These are phyloP conservation scores for Colletotrichum paranaense DNA, from an alignment of 2,329 filamentous ascomycete genomes.

Conservation along the genomic window DNA sequence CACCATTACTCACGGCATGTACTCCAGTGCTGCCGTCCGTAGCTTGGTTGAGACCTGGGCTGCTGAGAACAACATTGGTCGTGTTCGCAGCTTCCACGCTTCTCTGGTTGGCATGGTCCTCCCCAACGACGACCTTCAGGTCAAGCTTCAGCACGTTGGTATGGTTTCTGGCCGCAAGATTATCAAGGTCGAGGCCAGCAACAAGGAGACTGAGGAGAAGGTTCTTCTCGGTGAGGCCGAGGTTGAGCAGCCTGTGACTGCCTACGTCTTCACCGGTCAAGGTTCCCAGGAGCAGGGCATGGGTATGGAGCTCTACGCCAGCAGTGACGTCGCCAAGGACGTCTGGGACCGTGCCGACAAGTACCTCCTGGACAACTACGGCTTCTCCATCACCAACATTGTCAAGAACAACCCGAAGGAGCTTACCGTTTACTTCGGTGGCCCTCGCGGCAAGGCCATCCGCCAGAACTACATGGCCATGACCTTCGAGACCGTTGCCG, in stretches of 20 bases:
- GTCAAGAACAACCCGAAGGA: conserved; percentile 99
- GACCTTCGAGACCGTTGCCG: conserved; percentile 97
- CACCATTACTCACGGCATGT: conserved; percentile 99
- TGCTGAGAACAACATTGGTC: conserved; percentile 97
- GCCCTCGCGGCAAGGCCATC: conserved; percentile 95
- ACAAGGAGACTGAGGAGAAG: conserved; percentile 96
- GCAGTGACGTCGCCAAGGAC: conserved; percentile 92
- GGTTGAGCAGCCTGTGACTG: conserved; percentile 95
- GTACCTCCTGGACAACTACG: conserved; percentile 99
- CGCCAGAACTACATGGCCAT: conserved; percentile 99
- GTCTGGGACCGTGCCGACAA: conserved; percentile 98
- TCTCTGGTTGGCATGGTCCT: conserved; percentile 98
- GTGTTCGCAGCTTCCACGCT: conserved; percentile 96
- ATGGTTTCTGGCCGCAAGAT: conserved; percentile 99
- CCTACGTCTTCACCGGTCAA: conserved; percentile 98
- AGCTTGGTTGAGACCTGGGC: conserved; percentile 99
- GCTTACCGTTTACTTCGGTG: conserved; percentile 97
- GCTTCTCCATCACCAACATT: conserved; percentile 97
- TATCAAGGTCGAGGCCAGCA: conserved; percentile 97
- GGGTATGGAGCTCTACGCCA: conserved; percentile 98
- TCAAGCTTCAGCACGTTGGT: conserved; percentile 94
- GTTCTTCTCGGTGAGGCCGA: conserved; percentile 95
- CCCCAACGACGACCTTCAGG: conserved; percentile 93
- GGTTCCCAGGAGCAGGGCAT: conserved; percentile 99
- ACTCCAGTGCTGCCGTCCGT: conserved; percentile 95